These are phyloP conservation scores for Priceomyces castillae DNA, from an alignment of 805 yeast genomes.

Conservation along the genomic window DNA sequence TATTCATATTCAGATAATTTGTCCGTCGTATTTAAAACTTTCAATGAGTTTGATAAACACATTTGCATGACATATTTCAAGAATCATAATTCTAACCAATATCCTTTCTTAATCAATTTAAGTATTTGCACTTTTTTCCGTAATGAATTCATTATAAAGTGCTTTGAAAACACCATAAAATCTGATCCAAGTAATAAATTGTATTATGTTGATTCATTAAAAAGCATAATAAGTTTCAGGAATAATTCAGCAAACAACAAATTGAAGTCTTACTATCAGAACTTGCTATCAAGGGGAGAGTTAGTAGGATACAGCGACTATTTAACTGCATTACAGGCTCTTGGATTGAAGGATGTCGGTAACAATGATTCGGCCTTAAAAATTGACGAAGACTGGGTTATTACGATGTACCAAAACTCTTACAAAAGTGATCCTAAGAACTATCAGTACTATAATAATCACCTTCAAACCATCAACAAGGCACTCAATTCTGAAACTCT, in stretches of 20 bases:
- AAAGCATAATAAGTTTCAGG: conserved; percentile 18
- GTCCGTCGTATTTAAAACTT: conserved; percentile 28
- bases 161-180: conserved; percentile 36
- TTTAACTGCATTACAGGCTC: conserved; percentile 25
- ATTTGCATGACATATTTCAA: conserved; percentile 22
- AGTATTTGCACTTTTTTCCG: conserved; percentile 31
- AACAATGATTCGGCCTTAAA: conserved; percentile 9
- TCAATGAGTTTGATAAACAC: conserved; percentile 40
- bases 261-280: conserved; percentile 28
- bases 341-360: conserved; percentile 22
- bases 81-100: conserved; percentile 20
- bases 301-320: conserved; percentile 36
- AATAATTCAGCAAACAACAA: conserved; percentile 15
- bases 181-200: conserved; percentile 32
- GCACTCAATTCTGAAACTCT: conserved; percentile 23
- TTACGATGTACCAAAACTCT: conserved; percentile 32
- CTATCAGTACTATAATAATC: conserved; percentile 33
- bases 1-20: conserved; percentile 35
- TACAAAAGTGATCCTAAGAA: conserved; percentile 34
- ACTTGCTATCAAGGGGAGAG: conserved; percentile 24
- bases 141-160: conserved; percentile 40
- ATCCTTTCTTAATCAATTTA: conserved; percentile 27
- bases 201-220: conserved; percentile 38
- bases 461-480: conserved; percentile 25
- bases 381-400: conserved; percentile 27